Evolutionary conservation across 2,329 filamentous ascomycete genomes (phyloP), one percentile per base, ranked within the genome.

Genomic region (Diplodia sapinea): DNA sequence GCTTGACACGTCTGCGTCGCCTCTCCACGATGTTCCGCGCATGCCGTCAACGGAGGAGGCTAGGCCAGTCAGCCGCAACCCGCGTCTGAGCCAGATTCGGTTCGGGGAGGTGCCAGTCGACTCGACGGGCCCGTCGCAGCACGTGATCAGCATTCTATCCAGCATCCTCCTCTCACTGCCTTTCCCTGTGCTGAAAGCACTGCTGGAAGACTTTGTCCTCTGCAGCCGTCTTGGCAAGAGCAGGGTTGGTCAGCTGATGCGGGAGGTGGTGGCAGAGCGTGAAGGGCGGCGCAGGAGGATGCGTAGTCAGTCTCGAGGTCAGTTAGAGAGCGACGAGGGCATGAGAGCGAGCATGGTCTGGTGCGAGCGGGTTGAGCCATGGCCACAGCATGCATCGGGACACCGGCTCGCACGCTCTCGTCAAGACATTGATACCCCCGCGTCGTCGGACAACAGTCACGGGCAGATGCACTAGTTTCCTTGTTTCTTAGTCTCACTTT

Each of bases 91-190:
- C 69, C 85, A 83, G 69, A 91, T 93, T 64, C 87, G 88, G 69
- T 93, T 93, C 73, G 90, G 90, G n/a, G 89, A 92, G 70, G 79
- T 89, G 23, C 80, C 86, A 2, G 71, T 74, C 2, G 80, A 80
- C 31, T 78, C 83, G 40, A 79, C 82, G 12, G 72, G 74, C 36
- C 75, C 78, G 49, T 73, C 78, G 12, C 78, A 75, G 23, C 72
- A 72, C 61, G 70, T 82, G 36, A 82, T 84, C 29, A 81, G 82
- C 0, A 77, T 85, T 0, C 79, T 93, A 5, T 93, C 91, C 0
- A 88, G 86, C 33, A 81, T 92, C 26, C 80, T 94, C 2, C 79
- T 92, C 64, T 91, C 91, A 50, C 79, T 93, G 6, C 91, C 91
- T 0, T 91, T 91, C 71, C 81, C 85, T 15, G 80, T 89, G 33